Evolutionary conservation across 306 rosid genomes (phyloP).

Genomic region (Vigna reflexopilosa): DNA sequence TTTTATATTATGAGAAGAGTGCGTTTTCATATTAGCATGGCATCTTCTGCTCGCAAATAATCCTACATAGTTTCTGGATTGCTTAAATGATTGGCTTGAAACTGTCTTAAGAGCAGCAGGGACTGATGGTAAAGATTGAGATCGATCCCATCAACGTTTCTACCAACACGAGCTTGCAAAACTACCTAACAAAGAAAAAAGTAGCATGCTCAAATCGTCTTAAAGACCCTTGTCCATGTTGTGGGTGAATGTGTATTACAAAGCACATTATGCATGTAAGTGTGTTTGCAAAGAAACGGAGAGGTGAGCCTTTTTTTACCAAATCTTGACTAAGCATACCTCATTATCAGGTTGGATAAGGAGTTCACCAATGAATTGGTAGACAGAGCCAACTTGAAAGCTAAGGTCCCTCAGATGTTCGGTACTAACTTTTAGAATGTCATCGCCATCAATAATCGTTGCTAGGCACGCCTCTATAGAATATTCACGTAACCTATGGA

Average conservation of each 20-base stretch:
- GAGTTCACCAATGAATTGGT: conserved; percentile 89
- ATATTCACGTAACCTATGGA: conserved; percentile 64
- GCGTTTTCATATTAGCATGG: conserved; percentile 4
- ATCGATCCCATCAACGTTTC: conserved; percentile 94
- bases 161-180: conserved; percentile 79
- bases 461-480: conserved; percentile 72
- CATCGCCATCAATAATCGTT: conserved; percentile 62
- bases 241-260: conserved; percentile 13
- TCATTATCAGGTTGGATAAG: conserved; percentile 66
- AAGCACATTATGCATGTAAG: conserved; percentile 9
- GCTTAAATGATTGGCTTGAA: conserved; percentile 68
- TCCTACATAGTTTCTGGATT: conserved; percentile 45
- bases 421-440: conserved; percentile 57
- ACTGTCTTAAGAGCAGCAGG: conserved; percentile 69
- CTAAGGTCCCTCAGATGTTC: conserved; percentile 66
- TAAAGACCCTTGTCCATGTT: background rate
- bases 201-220: conserved; percentile 26
- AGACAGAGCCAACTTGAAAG: conserved; percentile 72
- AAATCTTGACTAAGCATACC: conserved; percentile 52
- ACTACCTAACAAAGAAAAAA: conserved; percentile 60
- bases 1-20: conserved; percentile 9
- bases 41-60: conserved; percentile 5
- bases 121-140: conserved; percentile 84
- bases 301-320: conserved; percentile 6
- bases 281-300: conserved; percentile 10